phyloP scores from a whole-genome alignment of 352 stramenopile species.

The Phytophthora multivora region DNA sequence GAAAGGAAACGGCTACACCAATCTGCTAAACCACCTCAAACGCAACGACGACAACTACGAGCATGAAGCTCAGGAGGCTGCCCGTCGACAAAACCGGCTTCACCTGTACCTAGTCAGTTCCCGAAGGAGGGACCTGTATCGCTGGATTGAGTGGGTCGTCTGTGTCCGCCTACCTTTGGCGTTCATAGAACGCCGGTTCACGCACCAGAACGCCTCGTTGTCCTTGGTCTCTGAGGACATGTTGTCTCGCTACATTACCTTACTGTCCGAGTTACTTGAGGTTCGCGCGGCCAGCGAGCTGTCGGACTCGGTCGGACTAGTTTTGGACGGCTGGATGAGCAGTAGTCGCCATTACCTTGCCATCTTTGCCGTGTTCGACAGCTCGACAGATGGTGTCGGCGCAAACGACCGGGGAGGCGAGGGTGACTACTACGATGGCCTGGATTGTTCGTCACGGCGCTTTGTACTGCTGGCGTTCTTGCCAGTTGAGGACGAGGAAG shows the following conservation, averaged over 20 bases:
- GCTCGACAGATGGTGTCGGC: background rate
- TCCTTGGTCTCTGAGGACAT: background rate
- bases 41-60: background rate
- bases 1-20: constrained; percentile 23
- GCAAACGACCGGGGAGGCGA: too few species aligned
- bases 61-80: background rate
- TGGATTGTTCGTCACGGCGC: too few species aligned
- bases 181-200: background rate
- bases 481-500: too few species aligned
- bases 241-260: background rate
- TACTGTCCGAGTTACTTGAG: background rate
- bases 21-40: background rate
- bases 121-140: background rate
- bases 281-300: background rate
- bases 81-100: background rate
- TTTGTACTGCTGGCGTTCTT: too few species aligned
- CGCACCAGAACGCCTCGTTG: background rate
- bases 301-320: background rate
- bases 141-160: background rate
- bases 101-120: background rate
- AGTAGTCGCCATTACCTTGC: background rate
- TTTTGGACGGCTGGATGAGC: background rate
- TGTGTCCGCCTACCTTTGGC: background rate
- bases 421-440: too few species aligned
- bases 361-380: background rate